Base-by-base conservation (phyloP, 371 early-diverging fungal genomes). In the Encephalitozoon romaleae region DNA sequence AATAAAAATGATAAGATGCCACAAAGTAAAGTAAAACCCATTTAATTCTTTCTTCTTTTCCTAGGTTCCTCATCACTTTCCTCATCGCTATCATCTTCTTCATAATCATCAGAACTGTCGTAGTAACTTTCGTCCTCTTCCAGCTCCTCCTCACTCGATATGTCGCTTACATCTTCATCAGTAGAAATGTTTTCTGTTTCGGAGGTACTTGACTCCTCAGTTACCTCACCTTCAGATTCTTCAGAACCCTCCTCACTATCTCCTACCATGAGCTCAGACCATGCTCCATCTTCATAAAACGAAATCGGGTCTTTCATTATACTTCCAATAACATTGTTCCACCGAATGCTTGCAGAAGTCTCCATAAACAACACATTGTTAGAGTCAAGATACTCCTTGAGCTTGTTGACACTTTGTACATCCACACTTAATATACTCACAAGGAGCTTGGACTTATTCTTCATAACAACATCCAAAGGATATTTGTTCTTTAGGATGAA, bases 281-380 rank as follows among this genome's bases (percentile, higher is more conserved):
- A 99, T 25, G 94, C 98, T 51, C 95, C 97, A 45, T 91, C 89
- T 72, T 89, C 88, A 85, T 91, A 99, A 86, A 99, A 99, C 28
- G 88, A 91, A 9, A 89, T 90, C 0, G 99, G 96, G 81, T 96
- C 93, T 41, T 93, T 91, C 77, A 91, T 90, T 55, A 99, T 91
- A 0, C 95, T 96, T 84, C 94, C 95, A 93, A 99, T 92, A 80
- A 99, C 95, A 83, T 90, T 91, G 11, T 89, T 85, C 99, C 99
- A 99, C 82, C 92, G 93, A 76, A 98, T 88, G 81, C 94, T 96
- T 79, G 94, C 91, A 1, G 92, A 92, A 5, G 96, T 96, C 85
- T 98, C 96, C 41, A 90, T 91, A 84, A 92, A 95, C 9, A 91
- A 88, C 34, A 98, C 90, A 82, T 99, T 95, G 59, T 92, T 90